Conservation (phyloP, 2,329 filamentous ascomycete species). For the Ophiostoma australiae region DNA sequence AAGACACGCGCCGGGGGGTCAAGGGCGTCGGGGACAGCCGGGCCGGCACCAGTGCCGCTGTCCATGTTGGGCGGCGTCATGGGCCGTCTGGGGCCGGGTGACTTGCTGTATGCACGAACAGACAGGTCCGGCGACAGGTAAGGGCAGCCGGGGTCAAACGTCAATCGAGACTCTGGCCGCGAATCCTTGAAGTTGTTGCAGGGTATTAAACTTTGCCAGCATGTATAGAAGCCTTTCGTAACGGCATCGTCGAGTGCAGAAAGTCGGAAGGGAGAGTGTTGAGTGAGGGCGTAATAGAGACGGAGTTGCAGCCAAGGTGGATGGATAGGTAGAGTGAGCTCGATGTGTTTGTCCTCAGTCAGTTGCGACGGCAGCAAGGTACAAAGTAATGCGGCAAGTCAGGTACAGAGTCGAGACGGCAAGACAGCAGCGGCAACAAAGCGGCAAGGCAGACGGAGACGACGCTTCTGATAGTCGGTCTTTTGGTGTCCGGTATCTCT, state of each 20-base stretch:
- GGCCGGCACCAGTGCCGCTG: slow-evolving; percentile 33
- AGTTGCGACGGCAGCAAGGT: background rate
- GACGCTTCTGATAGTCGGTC: background rate
- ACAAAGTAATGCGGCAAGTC: background rate
- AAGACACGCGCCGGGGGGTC: slow-evolving; percentile 65
- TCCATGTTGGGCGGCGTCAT: slow-evolving; percentile 43
- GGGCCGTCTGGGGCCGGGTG: background rate
- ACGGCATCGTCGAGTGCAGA: slow-evolving; percentile 8
- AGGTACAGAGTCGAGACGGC: background rate
- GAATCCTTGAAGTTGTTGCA: background rate
- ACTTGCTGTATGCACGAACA: background rate
- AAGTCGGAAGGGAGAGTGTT: background rate
- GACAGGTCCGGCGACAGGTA: background rate
- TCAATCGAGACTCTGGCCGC: background rate
- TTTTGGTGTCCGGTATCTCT: background rate
- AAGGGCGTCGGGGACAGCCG: slow-evolving; percentile 49
- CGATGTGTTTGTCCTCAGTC: background rate
- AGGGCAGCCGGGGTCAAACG: background rate
- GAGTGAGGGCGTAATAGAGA: background rate
- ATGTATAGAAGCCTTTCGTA: background rate
- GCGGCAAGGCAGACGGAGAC: slow-evolving; percentile 2
- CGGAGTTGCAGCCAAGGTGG: slow-evolving; percentile 5
- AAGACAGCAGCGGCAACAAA: background rate
- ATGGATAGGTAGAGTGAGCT: background rate
- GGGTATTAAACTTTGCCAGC: background rate